Conservation (phyloP, 164 flowering plant genomes). For the Vitis rotundifolia region DNA sequence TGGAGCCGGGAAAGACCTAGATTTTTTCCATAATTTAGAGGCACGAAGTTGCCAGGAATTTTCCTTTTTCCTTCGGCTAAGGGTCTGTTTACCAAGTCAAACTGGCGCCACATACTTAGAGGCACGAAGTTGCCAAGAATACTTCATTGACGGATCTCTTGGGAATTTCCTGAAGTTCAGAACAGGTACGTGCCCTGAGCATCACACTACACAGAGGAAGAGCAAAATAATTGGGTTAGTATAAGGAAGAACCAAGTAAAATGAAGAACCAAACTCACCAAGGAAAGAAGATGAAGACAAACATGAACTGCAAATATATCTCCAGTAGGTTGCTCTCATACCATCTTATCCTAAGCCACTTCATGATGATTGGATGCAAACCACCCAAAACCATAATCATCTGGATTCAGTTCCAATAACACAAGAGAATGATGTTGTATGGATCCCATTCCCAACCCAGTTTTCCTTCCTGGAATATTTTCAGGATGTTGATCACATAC, state of each 20-base stretch:
- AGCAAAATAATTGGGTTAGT: background rate
- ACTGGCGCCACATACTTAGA: too few species aligned
- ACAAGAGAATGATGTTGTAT: background rate
- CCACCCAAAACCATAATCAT: background rate
- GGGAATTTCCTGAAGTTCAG: constrained; percentile 78
- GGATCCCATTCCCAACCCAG: too few species aligned
- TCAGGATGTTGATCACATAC: too few species aligned
- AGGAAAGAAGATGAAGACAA: constrained; percentile 84
- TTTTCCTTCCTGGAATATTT: too few species aligned
- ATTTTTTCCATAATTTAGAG: too few species aligned
- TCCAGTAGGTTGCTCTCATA: constrained; percentile 72
- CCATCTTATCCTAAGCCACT: constrained; percentile 87
- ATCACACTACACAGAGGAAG: constrained; percentile 37
- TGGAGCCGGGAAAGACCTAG: too few species aligned
- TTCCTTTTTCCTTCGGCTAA: too few species aligned
- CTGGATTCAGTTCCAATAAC: background rate
- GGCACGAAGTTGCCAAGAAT: constrained; percentile 3
- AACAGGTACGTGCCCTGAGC: constrained; percentile 85
- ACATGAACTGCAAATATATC: constrained; percentile 91
- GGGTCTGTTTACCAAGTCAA: too few species aligned
- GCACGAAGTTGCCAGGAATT: too few species aligned
- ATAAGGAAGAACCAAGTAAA: too few species aligned
- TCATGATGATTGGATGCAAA: constrained; percentile 80
- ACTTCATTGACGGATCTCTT: constrained; percentile 71
- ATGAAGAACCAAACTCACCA: constrained; percentile 62